Conservation (phyloP, 2,329 filamentous ascomycete genomes). For the Daldinia sp. region DNA sequence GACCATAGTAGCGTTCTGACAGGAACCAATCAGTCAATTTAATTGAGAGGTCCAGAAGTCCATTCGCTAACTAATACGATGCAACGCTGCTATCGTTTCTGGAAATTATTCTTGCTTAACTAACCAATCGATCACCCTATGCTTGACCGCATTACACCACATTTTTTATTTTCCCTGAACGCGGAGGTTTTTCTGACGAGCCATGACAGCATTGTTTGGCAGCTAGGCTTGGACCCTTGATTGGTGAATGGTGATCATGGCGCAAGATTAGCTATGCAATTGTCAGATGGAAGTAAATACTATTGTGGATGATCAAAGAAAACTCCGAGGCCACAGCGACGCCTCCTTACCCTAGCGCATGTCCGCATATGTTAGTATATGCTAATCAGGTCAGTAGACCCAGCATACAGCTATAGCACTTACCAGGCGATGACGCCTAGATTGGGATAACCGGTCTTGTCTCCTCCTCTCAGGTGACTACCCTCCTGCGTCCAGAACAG, state of each 20-base stretch:
- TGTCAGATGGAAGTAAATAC: slow-evolving; percentile 30
- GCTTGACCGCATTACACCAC: slow-evolving; percentile 22
- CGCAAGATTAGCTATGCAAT: slow-evolving; percentile 39
- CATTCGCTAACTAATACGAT: slow-evolving; percentile 36
- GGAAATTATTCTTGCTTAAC: slow-evolving; percentile 40
- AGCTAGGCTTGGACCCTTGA: slow-evolving; percentile 23
- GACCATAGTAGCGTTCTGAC: slow-evolving; percentile 29
- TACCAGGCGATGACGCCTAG: background rate
- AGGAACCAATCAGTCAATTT: slow-evolving; percentile 40
- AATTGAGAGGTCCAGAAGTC: slow-evolving; percentile 37
- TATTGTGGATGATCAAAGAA: slow-evolving; percentile 39
- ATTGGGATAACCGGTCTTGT: slow-evolving; percentile 18
- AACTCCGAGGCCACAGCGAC: slow-evolving; percentile 29
- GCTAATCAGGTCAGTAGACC: slow-evolving; percentile 22
- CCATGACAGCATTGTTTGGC: slow-evolving; percentile 15
- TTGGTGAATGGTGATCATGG: slow-evolving; percentile 38
- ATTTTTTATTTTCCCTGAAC: slow-evolving; percentile 38
- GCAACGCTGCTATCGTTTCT: slow-evolving; percentile 40
- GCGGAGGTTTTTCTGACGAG: slow-evolving; percentile 39
- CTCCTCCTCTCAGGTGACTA: slow-evolving; percentile 2
- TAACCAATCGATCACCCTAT: slow-evolving; percentile 32
- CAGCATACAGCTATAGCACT: slow-evolving; percentile 21
- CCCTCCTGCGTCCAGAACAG: slow-evolving; percentile 25
- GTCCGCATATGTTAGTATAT: background rate
- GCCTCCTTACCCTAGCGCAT: slow-evolving; percentile 11